A percentile compares a stretch with the other conserved stretches of the same genome.
Evolutionary conservation across 2,329 filamentous ascomycete species (phyloP).

Genomic region (Aureobasidium sp.): DNA sequence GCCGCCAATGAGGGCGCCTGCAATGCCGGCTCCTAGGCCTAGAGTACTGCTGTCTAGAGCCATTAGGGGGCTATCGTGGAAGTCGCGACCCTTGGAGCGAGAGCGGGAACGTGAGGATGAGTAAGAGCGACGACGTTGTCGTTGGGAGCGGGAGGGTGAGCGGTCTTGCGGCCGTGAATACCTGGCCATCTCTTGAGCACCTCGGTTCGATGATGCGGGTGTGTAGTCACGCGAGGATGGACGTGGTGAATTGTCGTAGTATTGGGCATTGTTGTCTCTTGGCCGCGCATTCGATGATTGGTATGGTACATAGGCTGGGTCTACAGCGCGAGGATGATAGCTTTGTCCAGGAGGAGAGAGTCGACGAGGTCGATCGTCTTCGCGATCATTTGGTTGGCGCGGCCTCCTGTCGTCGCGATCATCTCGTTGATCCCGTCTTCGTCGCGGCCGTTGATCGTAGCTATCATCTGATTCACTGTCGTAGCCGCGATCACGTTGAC

Average conservation of each 20-base stretch:
- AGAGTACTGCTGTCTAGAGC: not conserved
- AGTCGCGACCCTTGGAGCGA: not conserved
- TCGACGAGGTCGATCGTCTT: not conserved
- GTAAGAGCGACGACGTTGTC: not conserved
- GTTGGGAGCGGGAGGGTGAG: not conserved
- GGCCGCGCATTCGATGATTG: not conserved
- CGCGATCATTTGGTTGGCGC: not conserved
- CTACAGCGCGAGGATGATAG: not conserved
- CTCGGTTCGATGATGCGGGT: not conserved
- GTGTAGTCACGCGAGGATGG: not conserved
- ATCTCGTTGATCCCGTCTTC: not conserved
- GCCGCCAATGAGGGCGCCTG: slow-evolving; percentile 5
- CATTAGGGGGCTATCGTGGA: not conserved
- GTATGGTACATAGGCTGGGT: not conserved
- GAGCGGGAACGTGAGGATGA: not conserved
- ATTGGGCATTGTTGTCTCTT: not conserved
- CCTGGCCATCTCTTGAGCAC: not conserved
- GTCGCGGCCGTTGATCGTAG: slow-evolving; percentile 1
- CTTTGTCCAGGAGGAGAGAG: not conserved
- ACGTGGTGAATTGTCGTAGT: not conserved
- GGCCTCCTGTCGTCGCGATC: not conserved
- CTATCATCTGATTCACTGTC: slow-evolving; percentile 1
- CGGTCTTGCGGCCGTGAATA: not conserved
- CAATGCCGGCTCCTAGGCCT: slow-evolving; percentile 5
- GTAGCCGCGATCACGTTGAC: slow-evolving; percentile 1